These are phyloP conservation scores for Thalassiosira hispida DNA, from an alignment of 352 stramenopile genomes.

Conservation along the genomic window DNA sequence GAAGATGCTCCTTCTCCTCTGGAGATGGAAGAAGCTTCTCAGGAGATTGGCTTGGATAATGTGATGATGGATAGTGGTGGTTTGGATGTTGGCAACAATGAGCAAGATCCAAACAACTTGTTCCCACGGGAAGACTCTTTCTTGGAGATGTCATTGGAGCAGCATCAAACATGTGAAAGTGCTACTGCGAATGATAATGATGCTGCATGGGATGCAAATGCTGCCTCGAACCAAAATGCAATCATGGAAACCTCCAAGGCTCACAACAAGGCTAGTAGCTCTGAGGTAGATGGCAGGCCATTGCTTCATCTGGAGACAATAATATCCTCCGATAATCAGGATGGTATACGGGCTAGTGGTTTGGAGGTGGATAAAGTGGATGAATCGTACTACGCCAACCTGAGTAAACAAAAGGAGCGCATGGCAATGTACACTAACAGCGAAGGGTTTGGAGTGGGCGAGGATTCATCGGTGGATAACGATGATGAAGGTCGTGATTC, in stretches of 20 bases:
- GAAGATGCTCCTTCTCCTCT: neutral
- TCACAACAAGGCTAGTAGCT: constrained; percentile 9
- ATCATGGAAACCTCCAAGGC: constrained; percentile 33
- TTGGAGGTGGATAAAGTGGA: too few species aligned
- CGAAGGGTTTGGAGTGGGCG: constrained; percentile 47
- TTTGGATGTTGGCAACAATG: constrained; percentile 10
- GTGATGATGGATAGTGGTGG: too few species aligned
- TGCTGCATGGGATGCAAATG: constrained; percentile 37
- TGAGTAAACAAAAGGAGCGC: constrained; percentile 45
- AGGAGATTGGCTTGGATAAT: constrained; percentile 6
- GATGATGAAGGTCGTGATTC: constrained; percentile 18
- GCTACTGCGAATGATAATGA: neutral
- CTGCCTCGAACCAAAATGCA: constrained; percentile 3
- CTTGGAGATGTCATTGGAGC: neutral
- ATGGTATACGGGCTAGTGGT: too few species aligned
- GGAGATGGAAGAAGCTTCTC: neutral
- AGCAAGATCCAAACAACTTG: constrained; percentile 15
- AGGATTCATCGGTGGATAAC: constrained; percentile 54
- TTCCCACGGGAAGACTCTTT: constrained; percentile 31
- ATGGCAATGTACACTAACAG: constrained; percentile 46
- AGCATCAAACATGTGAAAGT: neutral
- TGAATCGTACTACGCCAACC: neutral
- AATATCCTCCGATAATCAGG: constrained; percentile 2
- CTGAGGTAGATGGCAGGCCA: constrained; percentile 10
- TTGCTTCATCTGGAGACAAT: constrained; percentile 40